Base-by-base conservation (phyloP, 129 eudicot species). In the Flaveria trinervia region DNA sequence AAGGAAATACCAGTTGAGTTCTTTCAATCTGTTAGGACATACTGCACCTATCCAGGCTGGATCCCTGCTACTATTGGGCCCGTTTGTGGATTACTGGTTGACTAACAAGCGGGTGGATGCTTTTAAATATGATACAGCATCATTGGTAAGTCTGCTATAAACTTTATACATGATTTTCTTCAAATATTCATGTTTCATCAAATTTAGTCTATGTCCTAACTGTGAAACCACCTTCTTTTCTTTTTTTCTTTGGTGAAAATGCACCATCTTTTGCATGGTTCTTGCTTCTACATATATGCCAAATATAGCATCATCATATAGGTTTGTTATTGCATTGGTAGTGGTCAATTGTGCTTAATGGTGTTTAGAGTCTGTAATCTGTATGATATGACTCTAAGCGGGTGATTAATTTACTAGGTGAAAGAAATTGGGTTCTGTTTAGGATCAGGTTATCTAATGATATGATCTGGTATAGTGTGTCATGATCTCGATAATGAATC, bases 41-140 rank as follows among this genome's bases (percentile, higher is more conserved):
- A 91, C 97, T 61, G 93, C 93, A 52, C 97, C 93, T 23, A 83
- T 78, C 15, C 97, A 91, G 79, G 93, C 93, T 62, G 86, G 86
- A 79, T 88, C 97, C 28, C 75, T 91, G 77, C 85, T 91, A 36
- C 43, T 86, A 59, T 15, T 57, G 7, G 97, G 97, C 36, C 97
- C 97, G 54, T 84, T 91, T 52, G 55, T 88, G 78, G 97, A 91
- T 70, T 88, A 88, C 82, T 90, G 90, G 89, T 60, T 90, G 83
- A 88, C 92, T 9, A 79, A 49, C 60, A 86, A 88, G 71, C 82
- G 92, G 72, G 82, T 90, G 44, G 92, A 88, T 68, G 84, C 89
- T 52, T 90, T 65, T 82, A 59, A 78, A 41, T 90, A 72, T 66
- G 85, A 86, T 70, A 55, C 73, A 20, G 70, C 71, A 75, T 85